These are phyloP conservation scores for Golubevia pallescens DNA, from an alignment of 1,284 basidiomycete genomes.

Conservation along the genomic window DNA sequence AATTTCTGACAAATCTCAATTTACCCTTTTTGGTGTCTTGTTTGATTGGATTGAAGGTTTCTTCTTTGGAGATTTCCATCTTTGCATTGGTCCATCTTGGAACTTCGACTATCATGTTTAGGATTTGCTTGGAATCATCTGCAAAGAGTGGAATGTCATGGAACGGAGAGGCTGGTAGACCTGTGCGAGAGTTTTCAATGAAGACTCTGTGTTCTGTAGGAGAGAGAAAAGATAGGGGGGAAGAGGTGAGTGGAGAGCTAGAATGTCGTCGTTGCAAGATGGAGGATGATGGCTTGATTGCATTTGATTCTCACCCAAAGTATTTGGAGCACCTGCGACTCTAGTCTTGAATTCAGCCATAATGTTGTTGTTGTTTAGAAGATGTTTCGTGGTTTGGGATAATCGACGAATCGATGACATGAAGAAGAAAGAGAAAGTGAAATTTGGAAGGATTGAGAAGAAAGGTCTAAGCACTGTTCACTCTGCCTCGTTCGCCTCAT, in stretches of 20 bases:
- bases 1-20: conserved; percentile 97
- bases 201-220: conserved; percentile 54
- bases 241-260: not conserved
- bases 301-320: conserved; percentile 23
- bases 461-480: no score
- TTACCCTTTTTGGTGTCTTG: conserved; percentile 96
- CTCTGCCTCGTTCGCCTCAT: no score
- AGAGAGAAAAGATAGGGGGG: not conserved
- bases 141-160: conserved; percentile 64
- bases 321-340: conserved; percentile 56
- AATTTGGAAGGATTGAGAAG: no score
- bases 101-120: conserved; percentile 98
- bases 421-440: no score
- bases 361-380: conserved; percentile 26
- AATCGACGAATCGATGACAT: conserved; percentile 33
- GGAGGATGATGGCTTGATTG: no score
- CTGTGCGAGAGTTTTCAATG: conserved; percentile 53
- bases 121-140: conserved; percentile 69
- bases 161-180: conserved; percentile 57
- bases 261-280: not conserved
- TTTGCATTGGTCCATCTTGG: conserved; percentile 99
- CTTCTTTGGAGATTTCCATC: conserved; percentile 98
- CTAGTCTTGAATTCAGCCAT: conserved; percentile 54
- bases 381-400: conserved; percentile 40
- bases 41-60: conserved; percentile 97